These are phyloP conservation scores for Naegleria gruberi DNA, from an alignment of 208 protist genomes.

Conservation along the genomic window DNA sequence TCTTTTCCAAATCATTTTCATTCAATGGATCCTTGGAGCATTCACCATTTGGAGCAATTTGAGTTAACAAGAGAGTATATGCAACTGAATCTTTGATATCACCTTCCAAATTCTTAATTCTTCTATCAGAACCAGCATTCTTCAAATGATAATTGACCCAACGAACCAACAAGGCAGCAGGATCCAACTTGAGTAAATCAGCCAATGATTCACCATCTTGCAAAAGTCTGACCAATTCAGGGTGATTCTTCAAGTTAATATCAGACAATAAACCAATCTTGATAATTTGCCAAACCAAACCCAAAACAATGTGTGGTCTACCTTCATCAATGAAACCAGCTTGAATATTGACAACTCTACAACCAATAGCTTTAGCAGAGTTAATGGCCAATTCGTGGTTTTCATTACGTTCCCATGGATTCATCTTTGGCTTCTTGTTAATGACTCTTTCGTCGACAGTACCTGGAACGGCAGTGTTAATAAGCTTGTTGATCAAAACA, in stretches of 20 bases:
- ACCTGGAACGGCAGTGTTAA: constrained; percentile 60
- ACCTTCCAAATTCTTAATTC: constrained; percentile 61
- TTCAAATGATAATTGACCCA: constrained; percentile 76
- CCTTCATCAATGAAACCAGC: constrained; percentile 48
- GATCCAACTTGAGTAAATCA: constrained; percentile 53
- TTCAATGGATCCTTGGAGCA: constrained; percentile 42
- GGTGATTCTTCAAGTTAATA: constrained; percentile 61
- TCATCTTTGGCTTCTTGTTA: constrained; percentile 47
- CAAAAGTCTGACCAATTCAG: constrained; percentile 58
- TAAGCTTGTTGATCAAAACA: constrained; percentile 53
- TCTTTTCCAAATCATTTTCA: constrained; percentile 40
- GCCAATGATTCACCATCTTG: constrained; percentile 58
- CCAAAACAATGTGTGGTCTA: constrained; percentile 57
- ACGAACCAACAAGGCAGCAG: constrained; percentile 60
- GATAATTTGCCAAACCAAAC: constrained; percentile 77
- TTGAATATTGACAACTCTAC: constrained; percentile 68
- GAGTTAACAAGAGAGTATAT: constrained; percentile 50
- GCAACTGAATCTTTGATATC: constrained; percentile 56
- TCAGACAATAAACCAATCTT: constrained; percentile 50
- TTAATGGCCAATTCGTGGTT: constrained; percentile 66
- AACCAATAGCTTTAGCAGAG: constrained; percentile 65
- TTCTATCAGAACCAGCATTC: constrained; percentile 44
- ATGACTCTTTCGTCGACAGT: constrained; percentile 72
- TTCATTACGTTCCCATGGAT: constrained; percentile 53
- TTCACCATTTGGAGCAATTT: constrained; percentile 49